Evolutionary conservation across 1,284 basidiomycete genomes (phyloP).

Genomic region (Tilletiopsis washingtonensis): DNA sequence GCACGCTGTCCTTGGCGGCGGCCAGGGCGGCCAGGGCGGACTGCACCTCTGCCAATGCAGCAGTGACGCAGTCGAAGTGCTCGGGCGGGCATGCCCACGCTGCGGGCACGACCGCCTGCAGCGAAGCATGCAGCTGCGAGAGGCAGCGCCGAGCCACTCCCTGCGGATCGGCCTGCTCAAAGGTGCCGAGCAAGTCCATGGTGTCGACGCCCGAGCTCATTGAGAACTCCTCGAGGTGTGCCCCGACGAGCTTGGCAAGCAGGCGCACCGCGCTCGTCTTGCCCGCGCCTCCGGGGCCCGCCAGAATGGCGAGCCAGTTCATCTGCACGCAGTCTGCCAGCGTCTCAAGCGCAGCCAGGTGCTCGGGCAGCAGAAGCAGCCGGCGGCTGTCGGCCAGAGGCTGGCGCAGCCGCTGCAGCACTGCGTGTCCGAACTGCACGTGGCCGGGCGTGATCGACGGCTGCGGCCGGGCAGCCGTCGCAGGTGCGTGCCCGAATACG

Average conservation of each 20-base stretch:
- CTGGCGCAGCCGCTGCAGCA: slow-evolving; percentile 50
- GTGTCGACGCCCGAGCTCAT: slow-evolving; percentile 86
- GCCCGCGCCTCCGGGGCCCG: slow-evolving; percentile 66
- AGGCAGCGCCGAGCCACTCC: background rate
- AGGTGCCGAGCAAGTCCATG: slow-evolving; percentile 86
- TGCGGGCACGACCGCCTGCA: background rate
- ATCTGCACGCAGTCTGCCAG: slow-evolving; percentile 66
- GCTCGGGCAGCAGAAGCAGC: slow-evolving; percentile 38
- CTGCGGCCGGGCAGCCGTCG: too few species aligned
- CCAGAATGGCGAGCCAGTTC: slow-evolving; percentile 81
- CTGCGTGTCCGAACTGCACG: slow-evolving; percentile 66
- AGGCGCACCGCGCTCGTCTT: slow-evolving; percentile 71
- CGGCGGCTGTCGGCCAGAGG: background rate
- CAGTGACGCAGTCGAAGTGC: too few species aligned
- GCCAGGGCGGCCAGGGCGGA: background rate
- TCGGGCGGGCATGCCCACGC: background rate
- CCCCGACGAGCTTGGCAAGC: slow-evolving; percentile 66
- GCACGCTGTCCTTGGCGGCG: background rate
- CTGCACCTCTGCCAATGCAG: too few species aligned
- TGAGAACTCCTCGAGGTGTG: slow-evolving; percentile 63
- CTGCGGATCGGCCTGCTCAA: slow-evolving; percentile 65
- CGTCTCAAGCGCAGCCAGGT: slow-evolving; percentile 66
- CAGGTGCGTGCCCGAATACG: slow-evolving; percentile 56
- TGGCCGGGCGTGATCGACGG: slow-evolving; percentile 55
- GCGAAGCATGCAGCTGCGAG: background rate